phyloP scores from a whole-genome alignment of 2,329 filamentous ascomycete species.

The Tolypocladium pustulatum region DNA sequence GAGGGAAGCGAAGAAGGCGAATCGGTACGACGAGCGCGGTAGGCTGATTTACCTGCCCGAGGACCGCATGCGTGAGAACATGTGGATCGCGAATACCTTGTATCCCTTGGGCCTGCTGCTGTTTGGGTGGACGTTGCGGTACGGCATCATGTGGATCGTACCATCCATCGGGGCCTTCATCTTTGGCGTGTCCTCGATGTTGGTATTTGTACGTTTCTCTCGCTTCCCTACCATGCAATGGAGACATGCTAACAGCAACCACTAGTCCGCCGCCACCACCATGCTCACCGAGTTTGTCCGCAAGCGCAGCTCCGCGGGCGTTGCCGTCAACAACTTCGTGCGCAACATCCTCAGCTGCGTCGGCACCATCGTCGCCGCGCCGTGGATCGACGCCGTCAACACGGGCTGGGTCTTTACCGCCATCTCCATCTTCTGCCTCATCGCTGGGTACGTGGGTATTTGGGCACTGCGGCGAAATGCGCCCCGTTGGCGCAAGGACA shows the following conservation, averaged over 20 bases:
- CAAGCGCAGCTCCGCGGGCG: slow-evolving; percentile 56
- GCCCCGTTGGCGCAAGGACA: slow-evolving; percentile 49
- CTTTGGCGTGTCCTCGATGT: slow-evolving; percentile 70
- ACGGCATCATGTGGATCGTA: slow-evolving; percentile 55
- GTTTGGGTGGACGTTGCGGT: slow-evolving; percentile 66
- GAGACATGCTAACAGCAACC: background rate
- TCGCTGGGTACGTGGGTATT: slow-evolving; percentile 47
- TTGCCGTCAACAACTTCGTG: slow-evolving; percentile 74
- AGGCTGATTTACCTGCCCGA: slow-evolving; percentile 61
- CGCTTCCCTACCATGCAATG: too few relatives aligned
- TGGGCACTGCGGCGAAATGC: slow-evolving; percentile 51
- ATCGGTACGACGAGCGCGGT: slow-evolving; percentile 56
- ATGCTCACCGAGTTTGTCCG: slow-evolving; percentile 84
- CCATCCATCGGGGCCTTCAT: slow-evolving; percentile 57
- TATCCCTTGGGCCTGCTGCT: slow-evolving; percentile 62
- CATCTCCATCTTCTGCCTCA: slow-evolving; percentile 39
- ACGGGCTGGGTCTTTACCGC: slow-evolving; percentile 67
- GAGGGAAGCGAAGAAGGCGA: slow-evolving; percentile 59
- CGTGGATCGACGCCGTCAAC: slow-evolving; percentile 60
- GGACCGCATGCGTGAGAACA: slow-evolving; percentile 75
- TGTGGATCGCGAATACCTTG: slow-evolving; percentile 61
- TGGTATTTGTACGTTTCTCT: slow-evolving; percentile 51
- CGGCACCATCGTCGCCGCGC: slow-evolving; percentile 58
- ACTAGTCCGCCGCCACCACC: slow-evolving; percentile 52
- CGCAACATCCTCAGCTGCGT: slow-evolving; percentile 69